Base-by-base conservation (phyloP, 306 rosid species). In the Gillenia trifoliata region DNA sequence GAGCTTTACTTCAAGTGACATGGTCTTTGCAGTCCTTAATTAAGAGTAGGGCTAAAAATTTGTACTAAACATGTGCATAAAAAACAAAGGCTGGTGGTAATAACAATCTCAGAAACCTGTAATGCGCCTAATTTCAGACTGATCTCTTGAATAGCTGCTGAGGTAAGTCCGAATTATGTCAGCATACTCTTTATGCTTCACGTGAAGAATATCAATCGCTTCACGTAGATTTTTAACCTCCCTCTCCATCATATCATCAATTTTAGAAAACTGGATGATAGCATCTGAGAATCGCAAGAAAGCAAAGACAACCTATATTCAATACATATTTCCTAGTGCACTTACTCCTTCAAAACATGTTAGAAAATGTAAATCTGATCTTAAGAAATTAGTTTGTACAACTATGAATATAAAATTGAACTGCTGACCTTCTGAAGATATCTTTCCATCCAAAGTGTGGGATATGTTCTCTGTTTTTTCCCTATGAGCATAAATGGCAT, bases 201-300 rank as follows among this genome's bases (percentile, higher is more conserved):
- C 50, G 41, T 88, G 89, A 77, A 94, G 95, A 85, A 83, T 22
- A 77, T 86, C 77, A 31, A 88, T 86, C 61, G 79, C 89, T 81
- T 88, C 80, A 19, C 62, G 75, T 31, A 94, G 85, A 73, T 82
- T 81, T 66, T 72, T 61, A 59, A 87, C 88, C 86, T 94, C 99
- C 85, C 86, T 86, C 82, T 88, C 82, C 81, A 79, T 82, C 93
- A 92, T 85, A 76, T 88, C 90, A 72, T 89, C 99, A 78, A 94
- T 86, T 89, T 84, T 92, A 61, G 95, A 85, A 79, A 89, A 80
- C 45, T 79, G 89, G 36, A 83, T 64, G 73, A 87, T 71, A 75
- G 87, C 89, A 83, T 87, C 99, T 94, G 91, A 78, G 80, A 74
- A 80, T 78, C 75, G 74, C 81, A 80, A 25, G 79, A 83, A 23